Evolutionary conservation across 805 yeast species (phyloP).

Genomic region (Candida peoriensis): DNA sequence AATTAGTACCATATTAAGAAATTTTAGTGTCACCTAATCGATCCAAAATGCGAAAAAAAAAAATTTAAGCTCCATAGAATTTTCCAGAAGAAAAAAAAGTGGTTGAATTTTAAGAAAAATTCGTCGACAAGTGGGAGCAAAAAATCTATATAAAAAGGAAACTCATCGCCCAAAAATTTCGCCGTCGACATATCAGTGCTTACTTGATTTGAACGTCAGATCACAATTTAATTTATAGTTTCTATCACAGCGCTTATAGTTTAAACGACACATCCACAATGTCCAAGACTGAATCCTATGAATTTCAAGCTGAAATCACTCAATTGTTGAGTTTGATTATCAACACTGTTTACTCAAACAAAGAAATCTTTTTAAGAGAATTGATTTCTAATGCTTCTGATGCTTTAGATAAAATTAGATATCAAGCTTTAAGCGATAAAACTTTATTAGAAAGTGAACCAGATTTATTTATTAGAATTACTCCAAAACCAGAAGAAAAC

Average conservation of each 20-base stretch:
- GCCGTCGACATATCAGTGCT: background rate
- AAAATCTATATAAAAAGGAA: constrained; percentile 5
- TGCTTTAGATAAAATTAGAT: constrained; percentile 98
- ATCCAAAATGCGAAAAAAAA: too few species aligned
- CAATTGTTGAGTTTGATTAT: constrained; percentile 99
- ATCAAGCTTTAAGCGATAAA: constrained; percentile 92
- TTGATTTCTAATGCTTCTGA: constrained; percentile 98
- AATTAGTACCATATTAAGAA: too few species aligned
- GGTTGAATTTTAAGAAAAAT: constrained; percentile 1
- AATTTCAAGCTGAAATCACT: constrained; percentile 99
- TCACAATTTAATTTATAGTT: background rate
- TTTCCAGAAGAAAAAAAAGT: constrained; percentile 3
- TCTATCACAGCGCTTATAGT: background rate
- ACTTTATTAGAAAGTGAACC: constrained; percentile 91
- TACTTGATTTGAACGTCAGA: background rate
- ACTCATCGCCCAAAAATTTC: too few species aligned
- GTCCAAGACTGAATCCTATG: constrained; percentile 65
- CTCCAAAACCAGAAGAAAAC: constrained; percentile 93
- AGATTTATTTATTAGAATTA: constrained; percentile 93
- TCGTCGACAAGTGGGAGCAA: constrained; percentile 1
- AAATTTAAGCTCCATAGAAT: background rate
- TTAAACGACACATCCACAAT: constrained; percentile 3
- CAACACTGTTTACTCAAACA: constrained; percentile 99
- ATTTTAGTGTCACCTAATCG: too few species aligned
- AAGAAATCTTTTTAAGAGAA: constrained; percentile 98